These are phyloP conservation scores for Pterulicium gracile DNA, from an alignment of 1,284 basidiomycete genomes.

Conservation along the genomic window DNA sequence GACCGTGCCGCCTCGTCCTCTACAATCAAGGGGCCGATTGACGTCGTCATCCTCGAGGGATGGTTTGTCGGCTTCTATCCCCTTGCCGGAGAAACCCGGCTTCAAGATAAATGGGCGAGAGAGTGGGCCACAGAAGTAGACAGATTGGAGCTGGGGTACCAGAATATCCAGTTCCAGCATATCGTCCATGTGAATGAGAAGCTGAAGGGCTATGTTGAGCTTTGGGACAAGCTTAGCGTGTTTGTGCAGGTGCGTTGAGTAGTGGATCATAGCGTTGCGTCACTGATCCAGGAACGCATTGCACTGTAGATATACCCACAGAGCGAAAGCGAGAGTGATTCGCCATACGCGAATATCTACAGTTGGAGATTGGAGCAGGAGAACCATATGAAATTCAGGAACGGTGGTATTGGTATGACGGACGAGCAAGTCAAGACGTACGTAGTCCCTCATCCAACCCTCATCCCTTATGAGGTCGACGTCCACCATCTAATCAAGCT, in stretches of 20 bases:
- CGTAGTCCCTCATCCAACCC: no score
- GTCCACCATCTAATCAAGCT: constrained; percentile 3
- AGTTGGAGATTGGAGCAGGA: constrained; percentile 84
- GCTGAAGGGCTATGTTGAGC: constrained; percentile 43
- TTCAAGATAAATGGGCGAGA: constrained; percentile 27
- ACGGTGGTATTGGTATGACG: constrained; percentile 80
- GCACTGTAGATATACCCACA: neutral
- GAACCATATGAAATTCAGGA: constrained; percentile 71
- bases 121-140: constrained; percentile 27
- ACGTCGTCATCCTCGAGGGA: constrained; percentile 84
- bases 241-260: constrained; percentile 52
- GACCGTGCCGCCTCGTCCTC: constrained; percentile 53
- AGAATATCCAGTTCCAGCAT: constrained; percentile 29
- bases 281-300: neutral
- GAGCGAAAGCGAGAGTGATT: constrained; percentile 9
- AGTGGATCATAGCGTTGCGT: neutral
- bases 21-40: constrained; percentile 28
- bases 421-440: constrained; percentile 69
- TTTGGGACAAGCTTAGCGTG: constrained; percentile 60
- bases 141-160: constrained; percentile 25
- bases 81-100: constrained; percentile 28
- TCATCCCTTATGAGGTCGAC: constrained; percentile 6
- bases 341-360: constrained; percentile 51
- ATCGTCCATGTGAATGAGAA: constrained; percentile 52
- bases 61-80: constrained; percentile 76